A percentile compares a stretch with the other conserved stretches of the same genome.
phyloP scores from a whole-genome alignment of 192 early-diverging fungal genomes.

The Coemansia sp. region DNA sequence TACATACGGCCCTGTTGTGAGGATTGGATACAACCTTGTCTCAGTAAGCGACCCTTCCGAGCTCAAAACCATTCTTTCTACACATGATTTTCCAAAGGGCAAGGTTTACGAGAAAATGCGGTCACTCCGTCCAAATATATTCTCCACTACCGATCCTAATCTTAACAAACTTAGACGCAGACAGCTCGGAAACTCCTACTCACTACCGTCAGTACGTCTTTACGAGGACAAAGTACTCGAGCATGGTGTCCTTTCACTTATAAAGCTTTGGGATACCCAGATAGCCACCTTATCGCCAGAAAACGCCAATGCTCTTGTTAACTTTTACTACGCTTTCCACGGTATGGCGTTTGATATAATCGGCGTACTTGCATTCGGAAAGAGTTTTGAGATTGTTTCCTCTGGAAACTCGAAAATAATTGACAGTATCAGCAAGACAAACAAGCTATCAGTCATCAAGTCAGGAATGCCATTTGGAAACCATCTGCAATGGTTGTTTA shows the following conservation, averaged over 20 bases:
- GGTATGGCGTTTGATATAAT: slow-evolving; percentile 40
- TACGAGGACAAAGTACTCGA: slow-evolving; percentile 30
- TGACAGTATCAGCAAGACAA: slow-evolving; percentile 18
- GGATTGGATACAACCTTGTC: slow-evolving; percentile 32
- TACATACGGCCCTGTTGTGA: slow-evolving; percentile 43
- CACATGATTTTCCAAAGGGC: slow-evolving; percentile 42
- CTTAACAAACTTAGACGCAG: slow-evolving; percentile 30
- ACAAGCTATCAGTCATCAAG: slow-evolving; percentile 8
- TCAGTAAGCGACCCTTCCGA: slow-evolving; percentile 24
- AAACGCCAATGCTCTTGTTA: neutral
- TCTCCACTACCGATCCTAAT: slow-evolving; percentile 33
- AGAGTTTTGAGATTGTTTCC: slow-evolving; percentile 23
- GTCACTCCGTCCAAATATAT: slow-evolving; percentile 15
- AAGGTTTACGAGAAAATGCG: slow-evolving; percentile 22
- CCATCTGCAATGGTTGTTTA: slow-evolving; percentile 17
- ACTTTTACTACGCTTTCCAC: slow-evolving; percentile 46
- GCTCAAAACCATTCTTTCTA: slow-evolving; percentile 27
- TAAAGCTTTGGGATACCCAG: slow-evolving; percentile 21
- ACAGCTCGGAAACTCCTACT: slow-evolving; percentile 29
- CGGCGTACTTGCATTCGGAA: slow-evolving; percentile 39
- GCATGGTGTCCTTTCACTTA: slow-evolving; percentile 25
- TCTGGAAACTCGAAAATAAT: slow-evolving; percentile 20
- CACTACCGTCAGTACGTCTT: slow-evolving; percentile 15
- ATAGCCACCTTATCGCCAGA: neutral
- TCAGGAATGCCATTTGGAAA: slow-evolving; percentile 11